Percentiles rank a stretch among this genome's conserved stretches.
phyloP scores from a whole-genome alignment of 1,139 yeast genomes.

The Candida sojae region DNA sequence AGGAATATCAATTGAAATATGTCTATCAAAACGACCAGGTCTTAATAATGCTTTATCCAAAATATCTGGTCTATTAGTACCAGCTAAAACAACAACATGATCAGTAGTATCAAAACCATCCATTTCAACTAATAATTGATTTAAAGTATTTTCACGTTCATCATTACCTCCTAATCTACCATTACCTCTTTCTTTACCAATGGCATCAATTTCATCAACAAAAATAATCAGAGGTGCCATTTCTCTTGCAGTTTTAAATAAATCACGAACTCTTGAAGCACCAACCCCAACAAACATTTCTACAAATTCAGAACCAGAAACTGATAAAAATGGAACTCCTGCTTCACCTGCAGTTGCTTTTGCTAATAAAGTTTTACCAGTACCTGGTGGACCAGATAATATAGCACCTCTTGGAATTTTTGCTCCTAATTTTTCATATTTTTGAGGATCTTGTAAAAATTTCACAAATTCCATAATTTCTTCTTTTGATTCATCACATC shows the following conservation, averaged over 20 bases:
- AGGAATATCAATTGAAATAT: constrained; percentile 70
- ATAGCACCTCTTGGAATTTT: constrained; percentile 85
- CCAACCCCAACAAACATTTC: constrained; percentile 88
- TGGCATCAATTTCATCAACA: constrained; percentile 85
- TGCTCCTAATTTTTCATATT: constrained; percentile 78
- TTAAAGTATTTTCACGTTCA: constrained; percentile 78
- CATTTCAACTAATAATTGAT: constrained; percentile 81
- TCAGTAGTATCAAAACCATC: constrained; percentile 77
- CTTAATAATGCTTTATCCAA: constrained; percentile 75
- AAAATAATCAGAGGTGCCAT: constrained; percentile 81
- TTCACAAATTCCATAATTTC: constrained; percentile 85
- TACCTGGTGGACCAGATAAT: constrained; percentile 84
- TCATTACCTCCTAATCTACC: constrained; percentile 71
- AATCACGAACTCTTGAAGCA: constrained; percentile 79
- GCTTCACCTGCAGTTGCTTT: constrained; percentile 89
- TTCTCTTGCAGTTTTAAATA: constrained; percentile 76
- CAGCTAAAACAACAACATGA: constrained; percentile 79
- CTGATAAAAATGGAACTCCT: constrained; percentile 77
- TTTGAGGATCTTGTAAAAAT: constrained; percentile 70
- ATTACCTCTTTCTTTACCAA: constrained; percentile 76
- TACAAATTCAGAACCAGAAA: constrained; percentile 80
- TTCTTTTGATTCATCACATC: constrained; percentile 80
- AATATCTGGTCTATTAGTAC: constrained; percentile 81
- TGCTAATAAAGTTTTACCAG: constrained; percentile 80
- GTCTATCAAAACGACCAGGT: constrained; percentile 86